phyloP scores from a whole-genome alignment of 257 asterid species.

The Verbascum thapsus region DNA sequence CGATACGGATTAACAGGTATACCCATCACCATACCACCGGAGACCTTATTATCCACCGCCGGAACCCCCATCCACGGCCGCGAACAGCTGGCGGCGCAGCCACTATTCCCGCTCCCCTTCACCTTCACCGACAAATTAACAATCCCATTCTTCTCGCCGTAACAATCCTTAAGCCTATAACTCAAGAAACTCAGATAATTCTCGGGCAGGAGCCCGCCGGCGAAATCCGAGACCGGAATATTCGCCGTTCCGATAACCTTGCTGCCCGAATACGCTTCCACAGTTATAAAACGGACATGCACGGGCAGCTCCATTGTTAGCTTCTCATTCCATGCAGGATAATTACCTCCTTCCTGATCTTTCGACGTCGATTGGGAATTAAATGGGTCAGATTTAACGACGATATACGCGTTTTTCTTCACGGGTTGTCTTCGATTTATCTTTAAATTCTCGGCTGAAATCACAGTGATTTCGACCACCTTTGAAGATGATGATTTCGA shows the following conservation, averaged over 20 bases:
- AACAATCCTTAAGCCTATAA: slow-evolving; percentile 60
- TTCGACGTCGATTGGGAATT: slow-evolving; percentile 38
- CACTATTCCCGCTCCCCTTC: slow-evolving; percentile 20
- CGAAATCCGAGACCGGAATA: slow-evolving; percentile 70
- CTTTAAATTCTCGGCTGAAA: slow-evolving; percentile 44
- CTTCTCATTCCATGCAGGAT: slow-evolving; percentile 72
- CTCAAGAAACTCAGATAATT: slow-evolving; percentile 75
- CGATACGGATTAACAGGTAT: slow-evolving; percentile 55
- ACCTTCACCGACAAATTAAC: slow-evolving; percentile 63
- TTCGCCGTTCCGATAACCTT: slow-evolving; percentile 48
- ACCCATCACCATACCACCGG: slow-evolving; percentile 50
- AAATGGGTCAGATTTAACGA: slow-evolving; percentile 41
- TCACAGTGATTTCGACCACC: slow-evolving; percentile 44
- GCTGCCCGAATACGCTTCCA: slow-evolving; percentile 56
- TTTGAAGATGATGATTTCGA: slow-evolving; percentile 13
- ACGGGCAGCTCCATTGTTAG: slow-evolving; percentile 51
- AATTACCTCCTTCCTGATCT: slow-evolving; percentile 55
- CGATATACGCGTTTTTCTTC: slow-evolving; percentile 35
- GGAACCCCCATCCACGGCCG: slow-evolving; percentile 33
- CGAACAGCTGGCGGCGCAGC: slow-evolving; percentile 24
- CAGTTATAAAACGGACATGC: slow-evolving; percentile 47
- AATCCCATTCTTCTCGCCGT: slow-evolving; percentile 71
- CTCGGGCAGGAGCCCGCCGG: slow-evolving; percentile 59
- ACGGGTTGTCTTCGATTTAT: slow-evolving; percentile 31
- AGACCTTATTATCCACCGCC: slow-evolving; percentile 19